A percentile compares a stretch with the other conserved stretches of the same genome.
Conservation (phyloP, 192 early-diverging fungal species). For the Pilaira anomala region DNA sequence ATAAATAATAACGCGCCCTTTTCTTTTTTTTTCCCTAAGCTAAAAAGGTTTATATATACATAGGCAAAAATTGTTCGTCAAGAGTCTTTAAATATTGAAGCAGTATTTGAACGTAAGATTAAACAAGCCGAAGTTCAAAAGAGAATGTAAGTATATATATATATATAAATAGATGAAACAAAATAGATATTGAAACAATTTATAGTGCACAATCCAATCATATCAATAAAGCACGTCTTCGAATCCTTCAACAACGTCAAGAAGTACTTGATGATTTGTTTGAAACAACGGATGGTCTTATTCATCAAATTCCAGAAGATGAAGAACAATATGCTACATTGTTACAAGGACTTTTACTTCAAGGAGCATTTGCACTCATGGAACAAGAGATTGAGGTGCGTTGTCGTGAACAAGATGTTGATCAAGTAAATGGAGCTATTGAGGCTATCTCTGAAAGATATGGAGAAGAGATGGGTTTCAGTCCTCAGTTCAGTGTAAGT, state of each 20-base stretch:
- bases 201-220: constrained; percentile 91
- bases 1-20: constrained; percentile 4
- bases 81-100: constrained; percentile 95
- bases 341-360: constrained; percentile 70
- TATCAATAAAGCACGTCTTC: constrained; percentile 94
- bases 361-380: constrained; percentile 87
- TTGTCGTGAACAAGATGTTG: constrained; percentile 69
- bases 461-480: constrained; percentile 48
- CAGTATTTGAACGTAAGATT: constrained; percentile 92
- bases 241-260: constrained; percentile 85
- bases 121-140: constrained; percentile 97
- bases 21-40: neutral
- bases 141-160: constrained; percentile 66
- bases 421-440: constrained; percentile 56
- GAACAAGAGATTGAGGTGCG: constrained; percentile 70
- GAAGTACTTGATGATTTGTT: constrained; percentile 82
- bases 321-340: constrained; percentile 59
- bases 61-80: constrained; percentile 96
- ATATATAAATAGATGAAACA: neutral
- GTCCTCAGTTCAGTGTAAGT: constrained; percentile 51
- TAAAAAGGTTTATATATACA: neutral
- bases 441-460: constrained; percentile 50
- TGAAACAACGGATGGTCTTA: constrained; percentile 59
- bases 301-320: constrained; percentile 60
- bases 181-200: neutral